Percentiles rank a stretch among this genome's conserved stretches.
Conservation (phyloP, 108 stramenopile genomes). For the Cyclotella choctawhatcheeana region DNA sequence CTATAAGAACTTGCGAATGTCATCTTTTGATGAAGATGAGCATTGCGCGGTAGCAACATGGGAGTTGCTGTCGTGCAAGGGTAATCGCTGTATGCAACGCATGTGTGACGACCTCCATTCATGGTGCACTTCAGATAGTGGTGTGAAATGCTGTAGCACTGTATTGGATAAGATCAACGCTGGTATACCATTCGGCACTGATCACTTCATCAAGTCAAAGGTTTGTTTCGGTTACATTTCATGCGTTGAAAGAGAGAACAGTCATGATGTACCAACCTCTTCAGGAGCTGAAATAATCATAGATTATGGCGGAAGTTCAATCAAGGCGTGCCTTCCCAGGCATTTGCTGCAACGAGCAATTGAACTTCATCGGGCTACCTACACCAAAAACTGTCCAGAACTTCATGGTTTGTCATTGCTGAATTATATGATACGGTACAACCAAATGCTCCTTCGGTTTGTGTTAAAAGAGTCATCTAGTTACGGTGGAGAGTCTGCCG, state of each 20-base stretch:
- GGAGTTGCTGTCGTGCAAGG: conserved; percentile 48
- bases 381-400: not conserved
- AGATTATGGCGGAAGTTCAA: conserved; percentile 35
- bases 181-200: conserved; percentile 36
- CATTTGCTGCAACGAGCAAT: conserved; percentile 23
- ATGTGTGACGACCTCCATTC: conserved; percentile 37
- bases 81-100: conserved; percentile 13
- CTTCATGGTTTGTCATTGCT: not conserved
- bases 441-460: conserved; percentile 40
- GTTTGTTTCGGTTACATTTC: conserved; percentile 54
- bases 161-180: conserved; percentile 42
- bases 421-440: conserved; percentile 24
- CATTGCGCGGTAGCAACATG: conserved; percentile 68
- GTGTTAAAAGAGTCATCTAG: conserved; percentile 16
- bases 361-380: conserved; percentile 7
- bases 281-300: too few relatives aligned
- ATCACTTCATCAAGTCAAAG: conserved; percentile 20
- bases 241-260: conserved; percentile 8
- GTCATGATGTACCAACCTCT: not conserved
- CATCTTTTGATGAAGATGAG: conserved; percentile 61
- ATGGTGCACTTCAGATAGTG: conserved; percentile 43
- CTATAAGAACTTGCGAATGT: conserved; percentile 59
- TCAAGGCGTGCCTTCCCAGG: conserved; percentile 24
- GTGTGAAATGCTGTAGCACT: conserved; percentile 9
- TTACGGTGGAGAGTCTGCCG: conserved; percentile 36